phyloP scores from a whole-genome alignment of 495 filamentous ascomycete species.

The Clohesyomyces aquaticus region DNA sequence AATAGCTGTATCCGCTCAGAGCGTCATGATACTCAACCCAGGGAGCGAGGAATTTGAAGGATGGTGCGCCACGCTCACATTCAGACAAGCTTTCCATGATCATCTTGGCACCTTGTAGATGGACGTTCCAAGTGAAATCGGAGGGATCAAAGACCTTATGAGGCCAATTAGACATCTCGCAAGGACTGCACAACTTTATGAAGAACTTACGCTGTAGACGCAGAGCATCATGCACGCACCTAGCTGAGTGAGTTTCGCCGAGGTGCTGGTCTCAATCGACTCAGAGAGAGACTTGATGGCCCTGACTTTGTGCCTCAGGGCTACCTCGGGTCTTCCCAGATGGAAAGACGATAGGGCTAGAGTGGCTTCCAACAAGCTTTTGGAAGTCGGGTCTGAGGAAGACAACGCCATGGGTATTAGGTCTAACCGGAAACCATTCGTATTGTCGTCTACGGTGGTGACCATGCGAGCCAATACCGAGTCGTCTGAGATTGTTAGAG shows the following conservation, averaged over 20 bases:
- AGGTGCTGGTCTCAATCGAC: conserved; percentile 1
- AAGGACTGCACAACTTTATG: background rate
- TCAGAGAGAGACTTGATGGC: conserved; percentile 20
- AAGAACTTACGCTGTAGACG: conserved; percentile 26
- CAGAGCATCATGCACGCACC: conserved; percentile 30
- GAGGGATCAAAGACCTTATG: conserved; percentile 28
- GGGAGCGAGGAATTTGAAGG: conserved; percentile 12
- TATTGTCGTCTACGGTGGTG: conserved; percentile 29
- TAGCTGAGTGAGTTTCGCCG: conserved; percentile 3
- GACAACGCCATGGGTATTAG: conserved; percentile 32
- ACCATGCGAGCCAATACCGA: conserved; percentile 29
- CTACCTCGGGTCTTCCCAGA: conserved; percentile 17
- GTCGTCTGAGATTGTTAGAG: conserved; percentile 17
- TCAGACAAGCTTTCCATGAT: conserved; percentile 3
- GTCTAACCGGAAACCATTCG: conserved; percentile 26
- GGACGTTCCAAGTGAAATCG: conserved; percentile 20
- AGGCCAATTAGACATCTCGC: background rate
- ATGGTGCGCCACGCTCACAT: background rate
- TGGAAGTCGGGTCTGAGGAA: conserved; percentile 18
- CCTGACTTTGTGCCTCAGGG: conserved; percentile 17
- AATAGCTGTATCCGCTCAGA: conserved; percentile 19
- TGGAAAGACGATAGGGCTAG: conserved; percentile 28
- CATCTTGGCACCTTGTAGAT: conserved; percentile 25
- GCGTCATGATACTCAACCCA: conserved; percentile 29
- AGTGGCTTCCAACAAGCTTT: conserved; percentile 22